Conservation (phyloP, 139 green algal species). For the Nannochloris sp. region DNA sequence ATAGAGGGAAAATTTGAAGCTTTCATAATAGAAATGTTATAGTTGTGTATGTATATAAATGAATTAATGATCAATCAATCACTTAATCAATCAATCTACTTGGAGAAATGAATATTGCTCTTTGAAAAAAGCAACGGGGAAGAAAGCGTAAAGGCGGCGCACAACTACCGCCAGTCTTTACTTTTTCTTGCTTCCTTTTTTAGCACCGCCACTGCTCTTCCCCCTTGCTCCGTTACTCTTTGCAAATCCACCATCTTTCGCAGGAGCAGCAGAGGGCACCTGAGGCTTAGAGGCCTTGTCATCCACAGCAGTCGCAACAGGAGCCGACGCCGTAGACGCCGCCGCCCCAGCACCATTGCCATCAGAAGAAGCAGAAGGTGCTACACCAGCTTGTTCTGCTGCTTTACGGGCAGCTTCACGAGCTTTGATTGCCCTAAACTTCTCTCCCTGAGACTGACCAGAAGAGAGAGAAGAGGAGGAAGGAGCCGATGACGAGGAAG, state of each 20-base stretch:
- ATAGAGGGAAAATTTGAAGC: too few relatives aligned
- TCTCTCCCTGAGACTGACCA: conserved; percentile 24
- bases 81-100: neutral
- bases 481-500: neutral
- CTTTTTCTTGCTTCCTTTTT: conserved; percentile 19
- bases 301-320: neutral
- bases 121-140: neutral
- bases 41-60: too few relatives aligned
- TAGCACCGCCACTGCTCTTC: conserved; percentile 13
- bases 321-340: neutral
- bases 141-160: neutral
- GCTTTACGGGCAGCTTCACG: conserved; percentile 62
- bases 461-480: neutral
- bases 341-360: neutral
- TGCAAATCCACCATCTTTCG: neutral
- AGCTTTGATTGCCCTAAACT: conserved; percentile 69
- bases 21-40: too few relatives aligned
- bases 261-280: neutral
- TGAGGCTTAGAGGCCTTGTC: neutral
- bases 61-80: too few relatives aligned
- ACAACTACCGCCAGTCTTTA: neutral
- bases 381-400: conserved; percentile 3
- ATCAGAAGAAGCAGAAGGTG: too few relatives aligned
- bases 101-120: neutral
- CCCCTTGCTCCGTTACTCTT: neutral